Conservation (phyloP, 371 early-diverging fungal species). For the Apophysomyces sp. region DNA sequence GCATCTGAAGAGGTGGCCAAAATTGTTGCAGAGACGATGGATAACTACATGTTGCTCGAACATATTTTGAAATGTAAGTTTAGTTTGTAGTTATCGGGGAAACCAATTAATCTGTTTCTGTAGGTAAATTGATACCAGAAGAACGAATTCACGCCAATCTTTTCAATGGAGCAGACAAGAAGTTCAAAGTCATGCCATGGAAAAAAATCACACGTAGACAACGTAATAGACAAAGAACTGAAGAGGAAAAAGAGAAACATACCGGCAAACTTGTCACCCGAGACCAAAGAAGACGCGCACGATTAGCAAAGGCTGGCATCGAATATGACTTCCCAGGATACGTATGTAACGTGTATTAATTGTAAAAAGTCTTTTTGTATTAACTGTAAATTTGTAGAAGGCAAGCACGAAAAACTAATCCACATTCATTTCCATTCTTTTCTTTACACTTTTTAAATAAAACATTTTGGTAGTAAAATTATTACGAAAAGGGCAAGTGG, state of each 20-base stretch:
- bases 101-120: not conserved
- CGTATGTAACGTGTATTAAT: constrained; percentile 13
- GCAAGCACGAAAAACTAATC: not conserved
- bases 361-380: not conserved
- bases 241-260: constrained; percentile 40
- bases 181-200: constrained; percentile 60
- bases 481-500: too few relatives aligned
- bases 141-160: constrained; percentile 71
- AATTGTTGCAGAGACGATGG: constrained; percentile 94
- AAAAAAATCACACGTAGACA: constrained; percentile 49
- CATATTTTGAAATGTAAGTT: constrained; percentile 79
- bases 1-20: constrained; percentile 74
- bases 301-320: constrained; percentile 66
- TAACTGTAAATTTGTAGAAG: not conserved
- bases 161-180: constrained; percentile 64
- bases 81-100: not conserved
- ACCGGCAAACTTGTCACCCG: constrained; percentile 42
- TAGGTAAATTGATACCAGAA: constrained; percentile 55
- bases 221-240: constrained; percentile 60
- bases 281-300: constrained; percentile 57
- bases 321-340: constrained; percentile 83
- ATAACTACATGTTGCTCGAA: constrained; percentile 89
- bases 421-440: not conserved
- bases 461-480: not conserved
- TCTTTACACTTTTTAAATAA: not conserved